Evolutionary conservation across 345 rosid genomes (phyloP).

Genomic region (Brassica napus): DNA sequence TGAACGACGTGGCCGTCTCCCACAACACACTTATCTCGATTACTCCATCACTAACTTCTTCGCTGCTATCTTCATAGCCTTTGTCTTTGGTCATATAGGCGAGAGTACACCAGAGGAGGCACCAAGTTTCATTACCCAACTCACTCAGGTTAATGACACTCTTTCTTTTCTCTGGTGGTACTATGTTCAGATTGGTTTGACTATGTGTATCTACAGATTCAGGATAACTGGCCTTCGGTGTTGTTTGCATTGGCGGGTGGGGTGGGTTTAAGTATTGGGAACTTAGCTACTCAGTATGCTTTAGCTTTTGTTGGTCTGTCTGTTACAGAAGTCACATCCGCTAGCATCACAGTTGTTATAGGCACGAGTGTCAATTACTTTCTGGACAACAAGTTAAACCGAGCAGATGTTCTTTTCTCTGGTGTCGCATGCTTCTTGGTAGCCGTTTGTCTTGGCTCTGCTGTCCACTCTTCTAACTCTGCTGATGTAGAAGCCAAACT

Average conservation of each 20-base stretch:
- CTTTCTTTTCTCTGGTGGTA: conserved; percentile 1
- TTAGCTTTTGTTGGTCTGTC: conserved; percentile 84
- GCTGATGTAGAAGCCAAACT: conserved; percentile 63
- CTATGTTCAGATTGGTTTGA: background rate
- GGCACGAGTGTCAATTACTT: conserved; percentile 82
- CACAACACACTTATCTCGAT: conserved; percentile 91
- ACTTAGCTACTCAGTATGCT: conserved; percentile 72
- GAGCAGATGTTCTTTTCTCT: conserved; percentile 74
- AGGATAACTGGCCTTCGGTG: conserved; percentile 73
- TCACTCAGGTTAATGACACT: conserved; percentile 50
- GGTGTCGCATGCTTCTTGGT: conserved; percentile 78
- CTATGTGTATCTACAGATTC: conserved; percentile 18
- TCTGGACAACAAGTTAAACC: conserved; percentile 59
- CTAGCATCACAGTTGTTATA: conserved; percentile 77
- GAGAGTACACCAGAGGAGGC: conserved; percentile 39
- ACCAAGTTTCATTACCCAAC: conserved; percentile 63
- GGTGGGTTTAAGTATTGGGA: conserved; percentile 70
- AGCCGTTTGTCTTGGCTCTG: conserved; percentile 80
- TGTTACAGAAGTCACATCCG: conserved; percentile 72
- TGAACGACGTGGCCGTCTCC: conserved; percentile 82
- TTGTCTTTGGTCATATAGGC: conserved; percentile 64
- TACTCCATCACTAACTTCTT: conserved; percentile 71
- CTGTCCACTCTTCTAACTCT: conserved; percentile 71
- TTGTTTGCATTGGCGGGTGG: conserved; percentile 84
- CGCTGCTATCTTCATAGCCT: conserved; percentile 71